Base-by-base conservation (phyloP, 225 moss, liverwort and hornwort genomes). In the Takakia lepidozioides region DNA sequence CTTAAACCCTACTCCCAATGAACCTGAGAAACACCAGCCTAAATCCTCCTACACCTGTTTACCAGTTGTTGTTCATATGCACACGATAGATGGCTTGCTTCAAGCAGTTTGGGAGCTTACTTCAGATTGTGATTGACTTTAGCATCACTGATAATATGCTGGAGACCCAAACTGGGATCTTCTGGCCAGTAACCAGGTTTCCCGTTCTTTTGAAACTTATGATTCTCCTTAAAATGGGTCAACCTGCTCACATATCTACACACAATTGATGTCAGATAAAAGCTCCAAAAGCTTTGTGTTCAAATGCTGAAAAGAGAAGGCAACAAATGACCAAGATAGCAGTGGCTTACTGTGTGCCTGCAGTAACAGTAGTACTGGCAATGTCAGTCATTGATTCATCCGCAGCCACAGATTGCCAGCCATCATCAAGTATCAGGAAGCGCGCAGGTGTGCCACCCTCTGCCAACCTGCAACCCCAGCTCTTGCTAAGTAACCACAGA, bases 401-500 rank as follows among this genome's bases (percentile, higher is more conserved):
- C 51, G 69, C 75, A 46, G 78, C 44, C 55, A 87, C 63, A 40
- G 83, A 91, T 65, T 98, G 98, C 98, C 98, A 98, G 2, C 98
- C 98, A 63, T 98, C 98, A 28, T 98, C 98, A 46, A 98, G 91
- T 25, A 98, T 91, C 22, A 98, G 55, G 62, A 98, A 85, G 25
- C 87, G 85, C 26, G 87, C 75, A 21, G 98, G 98, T 38, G 85
- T 83, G 36, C 98, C 98, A 61, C 98, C 91, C 55, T 83, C 65
- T 49, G 73, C 67, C 62, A 98, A 57, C 58, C 91, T 98, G 72
- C 48, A 64, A 26, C 15, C 29, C 56, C 64, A 34, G 54, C 9
- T 5, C 23, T 8, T 20, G 22, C 21, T 30, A 23, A 62, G 35
- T 42, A 46, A 5, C 17, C 27, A 8, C 7, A 29, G 22, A 47